Evolutionary conservation across 2,329 filamentous ascomycete genomes (phyloP).

Genomic region (Paracamarosporium sp.): DNA sequence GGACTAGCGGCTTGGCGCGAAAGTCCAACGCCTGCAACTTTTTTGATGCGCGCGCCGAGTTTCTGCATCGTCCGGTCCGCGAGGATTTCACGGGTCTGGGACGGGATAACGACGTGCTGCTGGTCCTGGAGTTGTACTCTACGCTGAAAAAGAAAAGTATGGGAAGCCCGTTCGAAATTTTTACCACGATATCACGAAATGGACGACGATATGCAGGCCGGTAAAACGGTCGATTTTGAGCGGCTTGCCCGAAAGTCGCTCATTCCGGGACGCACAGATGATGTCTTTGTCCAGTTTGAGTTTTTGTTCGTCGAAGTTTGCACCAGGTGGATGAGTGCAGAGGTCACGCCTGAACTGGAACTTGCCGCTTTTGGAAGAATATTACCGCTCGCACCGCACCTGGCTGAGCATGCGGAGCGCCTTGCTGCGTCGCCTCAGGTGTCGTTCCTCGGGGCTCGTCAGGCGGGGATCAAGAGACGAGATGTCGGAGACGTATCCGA

Average conservation of each 20-base stretch:
- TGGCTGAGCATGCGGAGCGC: slow-evolving; percentile 74
- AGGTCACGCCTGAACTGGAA: slow-evolving; percentile 39
- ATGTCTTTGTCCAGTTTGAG: slow-evolving; percentile 77
- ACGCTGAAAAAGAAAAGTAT: slow-evolving; percentile 22
- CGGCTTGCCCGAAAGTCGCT: slow-evolving; percentile 53
- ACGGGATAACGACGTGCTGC: neutral
- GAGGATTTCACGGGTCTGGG: neutral
- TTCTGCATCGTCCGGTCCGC: slow-evolving; percentile 13
- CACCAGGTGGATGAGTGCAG: slow-evolving; percentile 73
- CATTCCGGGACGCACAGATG: slow-evolving; percentile 72
- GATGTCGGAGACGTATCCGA: slow-evolving; percentile 1
- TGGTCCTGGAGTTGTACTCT: neutral
- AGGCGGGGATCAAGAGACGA: slow-evolving; percentile 3
- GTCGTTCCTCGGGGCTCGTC: slow-evolving; percentile 28
- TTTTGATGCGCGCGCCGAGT: slow-evolving; percentile 24
- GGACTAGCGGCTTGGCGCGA: slow-evolving; percentile 32
- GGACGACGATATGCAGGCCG: slow-evolving; percentile 24
- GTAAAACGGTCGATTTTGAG: slow-evolving; percentile 35
- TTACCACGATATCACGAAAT: slow-evolving; percentile 21
- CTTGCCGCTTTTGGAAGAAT: slow-evolving; percentile 80
- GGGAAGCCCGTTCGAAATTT: slow-evolving; percentile 40
- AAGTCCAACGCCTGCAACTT: slow-evolving; percentile 24
- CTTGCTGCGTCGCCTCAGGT: slow-evolving; percentile 42
- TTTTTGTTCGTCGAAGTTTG: slow-evolving; percentile 80
- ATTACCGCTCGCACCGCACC: slow-evolving; percentile 80